phyloP scores from a whole-genome alignment of 2,329 filamentous ascomycete genomes.

The Exserohilum turcica region DNA sequence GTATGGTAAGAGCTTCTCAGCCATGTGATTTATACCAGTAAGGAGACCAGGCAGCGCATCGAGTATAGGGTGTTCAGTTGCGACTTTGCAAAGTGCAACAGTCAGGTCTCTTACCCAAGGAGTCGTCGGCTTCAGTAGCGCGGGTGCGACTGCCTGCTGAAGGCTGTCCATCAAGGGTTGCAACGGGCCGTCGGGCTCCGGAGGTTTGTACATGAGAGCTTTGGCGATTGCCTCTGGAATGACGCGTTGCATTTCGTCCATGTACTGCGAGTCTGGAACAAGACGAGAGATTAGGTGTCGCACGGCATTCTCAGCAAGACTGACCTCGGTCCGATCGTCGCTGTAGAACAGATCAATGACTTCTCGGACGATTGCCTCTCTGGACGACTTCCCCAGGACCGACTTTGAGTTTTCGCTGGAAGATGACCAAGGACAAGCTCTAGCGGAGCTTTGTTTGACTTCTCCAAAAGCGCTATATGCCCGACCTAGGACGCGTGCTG shows the following conservation, averaged over 20 bases:
- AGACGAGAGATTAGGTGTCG: conserved; percentile 39
- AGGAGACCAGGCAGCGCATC: conserved; percentile 71
- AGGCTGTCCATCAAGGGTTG: conserved; percentile 17
- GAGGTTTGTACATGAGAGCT: conserved; percentile 33
- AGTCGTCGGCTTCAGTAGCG: conserved; percentile 25
- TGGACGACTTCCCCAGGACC: conserved; percentile 34
- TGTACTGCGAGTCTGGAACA: conserved; percentile 26
- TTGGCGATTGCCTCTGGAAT: conserved; percentile 39
- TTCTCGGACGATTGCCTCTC: conserved; percentile 45
- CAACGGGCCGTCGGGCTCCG: conserved; percentile 13
- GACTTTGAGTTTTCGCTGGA: conserved; percentile 24
- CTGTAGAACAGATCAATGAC: conserved; percentile 48
- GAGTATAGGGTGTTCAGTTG: conserved; percentile 70
- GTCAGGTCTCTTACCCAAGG: conserved; percentile 68
- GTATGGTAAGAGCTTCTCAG: conserved; percentile 77
- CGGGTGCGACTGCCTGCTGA: conserved; percentile 23
- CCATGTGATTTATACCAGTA: conserved; percentile 68
- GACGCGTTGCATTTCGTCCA: conserved; percentile 35
- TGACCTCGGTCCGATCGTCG: conserved; percentile 49
- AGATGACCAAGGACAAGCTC: conserved; percentile 35
- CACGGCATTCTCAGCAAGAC: conserved; percentile 51
- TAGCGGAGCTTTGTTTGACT: conserved; percentile 53
- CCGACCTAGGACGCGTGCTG: conserved; percentile 80
- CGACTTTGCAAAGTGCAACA: conserved; percentile 57
- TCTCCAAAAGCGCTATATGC: conserved; percentile 71